Evolutionary conservation across 176 grass and related monocot genomes (phyloP), one percentile per base, ranked within the genome.

Genomic region (Cenchrus purpureus): DNA sequence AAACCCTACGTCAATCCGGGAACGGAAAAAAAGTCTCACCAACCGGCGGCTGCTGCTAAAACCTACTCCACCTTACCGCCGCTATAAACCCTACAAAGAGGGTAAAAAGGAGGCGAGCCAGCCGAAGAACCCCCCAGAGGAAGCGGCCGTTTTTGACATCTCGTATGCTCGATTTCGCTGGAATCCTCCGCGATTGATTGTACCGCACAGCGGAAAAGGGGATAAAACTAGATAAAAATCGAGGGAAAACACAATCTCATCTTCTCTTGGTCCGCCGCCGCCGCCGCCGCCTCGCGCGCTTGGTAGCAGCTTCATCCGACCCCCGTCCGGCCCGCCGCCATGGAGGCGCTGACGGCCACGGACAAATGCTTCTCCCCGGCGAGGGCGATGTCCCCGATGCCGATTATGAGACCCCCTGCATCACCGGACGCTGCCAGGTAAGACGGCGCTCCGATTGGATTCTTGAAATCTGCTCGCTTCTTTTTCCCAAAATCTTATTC

Each of bases 331-430:
- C 88, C 84, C 32, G 86, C 83, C 76, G 77, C 71, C 88, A 85
- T 85, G 83, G 83, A 85, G 74, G 83, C 74, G 65, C 16, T 85
- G 74, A 79, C 75, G 54, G 75, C 49, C 54, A 78, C 83, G 83
- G 74, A 85, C 52, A 85, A 77, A 49, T 85, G 89, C 85, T 91
- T 91, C 88, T 95, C 88, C 65, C 94, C 94, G 43, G 83, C 90
- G n/a, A 91, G 88, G 86, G 65, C 72, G 59, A 78, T 89, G n/a
- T 91, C 91, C 65, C 91, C 88, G 53, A 91, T 89, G 88, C 91
- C 91, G 54, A 89, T 89, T 84, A 79, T 91, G 80, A 91, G 94
- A 77, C 63, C 78, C 59, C 68, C 83, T 71, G 4, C 83, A 50
- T 78, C 80, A 66, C 80, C 86, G 43, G 88, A 91, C 63, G 81